These are phyloP conservation scores for Amylostereum chailletii DNA, from an alignment of 1,284 basidiomycete genomes.

Conservation along the genomic window DNA sequence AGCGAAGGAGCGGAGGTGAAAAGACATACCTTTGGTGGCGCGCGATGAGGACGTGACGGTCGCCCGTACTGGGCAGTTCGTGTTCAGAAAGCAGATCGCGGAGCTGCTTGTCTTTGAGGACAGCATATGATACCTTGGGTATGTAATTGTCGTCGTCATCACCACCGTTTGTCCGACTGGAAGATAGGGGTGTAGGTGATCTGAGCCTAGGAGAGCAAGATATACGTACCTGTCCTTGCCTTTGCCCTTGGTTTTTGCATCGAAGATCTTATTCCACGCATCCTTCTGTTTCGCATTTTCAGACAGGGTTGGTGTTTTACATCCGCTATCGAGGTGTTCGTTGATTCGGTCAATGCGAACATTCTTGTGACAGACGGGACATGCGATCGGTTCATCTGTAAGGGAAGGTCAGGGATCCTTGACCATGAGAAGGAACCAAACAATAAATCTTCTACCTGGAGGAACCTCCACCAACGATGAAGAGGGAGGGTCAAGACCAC, in stretches of 20 bases:
- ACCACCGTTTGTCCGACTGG: background rate
- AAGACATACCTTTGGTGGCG: slow-evolving; percentile 50
- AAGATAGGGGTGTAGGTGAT: too few species aligned
- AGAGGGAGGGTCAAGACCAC: background rate
- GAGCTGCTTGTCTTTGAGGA: slow-evolving; percentile 53
- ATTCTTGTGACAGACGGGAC: slow-evolving; percentile 45
- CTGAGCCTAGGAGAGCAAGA: background rate
- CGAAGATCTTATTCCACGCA: slow-evolving; percentile 47
- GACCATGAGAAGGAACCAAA: background rate
- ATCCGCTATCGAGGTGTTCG: slow-evolving; percentile 50
- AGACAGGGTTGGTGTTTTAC: slow-evolving; percentile 22
- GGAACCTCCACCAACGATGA: background rate
- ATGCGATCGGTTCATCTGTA: slow-evolving; percentile 30
- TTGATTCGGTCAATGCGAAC: slow-evolving; percentile 43
- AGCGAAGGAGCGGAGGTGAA: background rate
- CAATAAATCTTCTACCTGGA: background rate
- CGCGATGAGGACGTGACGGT: slow-evolving; percentile 38
- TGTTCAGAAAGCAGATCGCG: slow-evolving; percentile 48
- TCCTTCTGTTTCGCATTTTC: slow-evolving; percentile 21
- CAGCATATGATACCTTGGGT: slow-evolving; percentile 58
- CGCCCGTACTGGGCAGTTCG: slow-evolving; percentile 42
- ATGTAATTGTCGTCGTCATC: slow-evolving; percentile 31
- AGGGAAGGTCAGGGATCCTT: slow-evolving; percentile 9
- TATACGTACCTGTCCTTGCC: slow-evolving; percentile 27
- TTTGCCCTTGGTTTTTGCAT: slow-evolving; percentile 32